phyloP scores from a whole-genome alignment of 257 asterid genomes.

The Oldenlandia corymbosa region DNA sequence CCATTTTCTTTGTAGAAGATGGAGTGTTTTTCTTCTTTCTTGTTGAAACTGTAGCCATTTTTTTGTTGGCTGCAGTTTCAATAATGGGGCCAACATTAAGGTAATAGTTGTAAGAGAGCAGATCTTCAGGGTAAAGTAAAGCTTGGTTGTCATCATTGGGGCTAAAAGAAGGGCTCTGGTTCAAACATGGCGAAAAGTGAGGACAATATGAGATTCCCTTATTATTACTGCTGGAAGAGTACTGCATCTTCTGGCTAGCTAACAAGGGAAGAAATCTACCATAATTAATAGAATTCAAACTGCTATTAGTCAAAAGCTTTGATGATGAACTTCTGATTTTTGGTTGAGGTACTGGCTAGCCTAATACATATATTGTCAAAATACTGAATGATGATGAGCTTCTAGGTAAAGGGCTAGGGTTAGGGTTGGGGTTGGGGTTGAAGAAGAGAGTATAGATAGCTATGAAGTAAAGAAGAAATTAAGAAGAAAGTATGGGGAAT shows the following conservation, averaged over 20 bases:
- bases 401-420: no score
- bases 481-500: no score
- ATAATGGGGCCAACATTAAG: slow-evolving; percentile 8
- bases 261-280: no score
- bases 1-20: no score
- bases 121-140: slow-evolving; percentile 31
- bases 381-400: neutral
- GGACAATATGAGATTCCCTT: slow-evolving; percentile 37
- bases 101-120: slow-evolving; percentile 28
- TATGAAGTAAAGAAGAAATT: no score
- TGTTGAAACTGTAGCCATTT: slow-evolving; percentile 11
- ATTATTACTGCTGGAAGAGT: slow-evolving; percentile 26
- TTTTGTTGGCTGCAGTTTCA: slow-evolving; percentile 11
- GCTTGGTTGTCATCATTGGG: slow-evolving; percentile 27
- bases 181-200: slow-evolving; percentile 37
- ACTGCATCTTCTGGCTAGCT: slow-evolving; percentile 25
- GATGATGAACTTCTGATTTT: neutral
- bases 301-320: no score
- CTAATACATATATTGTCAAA: no score
- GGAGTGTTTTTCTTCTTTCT: slow-evolving; percentile 7
- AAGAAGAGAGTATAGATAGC: no score
- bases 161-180: slow-evolving; percentile 14
- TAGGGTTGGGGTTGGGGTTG: slow-evolving; percentile 12
- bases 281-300: no score
- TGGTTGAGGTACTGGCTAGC: neutral